phyloP scores from a whole-genome alignment of 306 rosid genomes.

The Citrullus amarus region DNA sequence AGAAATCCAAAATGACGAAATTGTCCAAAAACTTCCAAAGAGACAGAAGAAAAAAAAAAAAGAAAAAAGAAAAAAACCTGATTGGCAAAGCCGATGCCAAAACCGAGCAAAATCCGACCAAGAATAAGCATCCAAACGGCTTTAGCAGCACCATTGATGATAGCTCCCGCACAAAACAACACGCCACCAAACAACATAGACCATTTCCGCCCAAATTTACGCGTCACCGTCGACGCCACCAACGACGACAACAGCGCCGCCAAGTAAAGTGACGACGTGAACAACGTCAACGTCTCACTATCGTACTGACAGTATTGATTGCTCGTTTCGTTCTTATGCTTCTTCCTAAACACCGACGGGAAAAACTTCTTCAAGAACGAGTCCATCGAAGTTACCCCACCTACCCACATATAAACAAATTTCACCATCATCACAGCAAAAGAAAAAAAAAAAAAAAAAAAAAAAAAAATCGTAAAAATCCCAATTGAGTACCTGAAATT shows the following conservation, averaged over 20 bases:
- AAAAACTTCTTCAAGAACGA: conserved; percentile 45
- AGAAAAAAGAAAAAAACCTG: background rate
- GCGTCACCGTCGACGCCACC: conserved; percentile 48
- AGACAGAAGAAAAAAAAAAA: background rate
- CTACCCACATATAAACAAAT: conserved; percentile 10
- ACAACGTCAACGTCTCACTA: conserved; percentile 41
- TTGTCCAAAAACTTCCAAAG: background rate
- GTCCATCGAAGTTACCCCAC: conserved; percentile 69
- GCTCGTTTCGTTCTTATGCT: background rate
- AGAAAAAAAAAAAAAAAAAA: too few species aligned
- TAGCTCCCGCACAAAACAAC: conserved; percentile 46
- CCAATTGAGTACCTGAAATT: conserved; percentile 35
- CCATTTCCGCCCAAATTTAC: conserved; percentile 40
- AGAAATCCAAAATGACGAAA: background rate
- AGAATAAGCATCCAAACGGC: conserved; percentile 39
- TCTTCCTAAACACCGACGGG: conserved; percentile 34
- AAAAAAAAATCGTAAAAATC: too few species aligned
- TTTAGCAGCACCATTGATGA: conserved; percentile 42
- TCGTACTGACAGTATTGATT: conserved; percentile 54
- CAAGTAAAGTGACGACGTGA: conserved; percentile 58
- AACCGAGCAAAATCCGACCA: conserved; percentile 17
- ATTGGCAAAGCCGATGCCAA: conserved; percentile 18
- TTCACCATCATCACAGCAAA: too few species aligned
- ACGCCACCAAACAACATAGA: conserved; percentile 58
- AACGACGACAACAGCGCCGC: conserved; percentile 56